These are phyloP conservation scores for Arthrocladium fulminans DNA, from an alignment of 2,329 filamentous ascomycete genomes.

Conservation along the genomic window DNA sequence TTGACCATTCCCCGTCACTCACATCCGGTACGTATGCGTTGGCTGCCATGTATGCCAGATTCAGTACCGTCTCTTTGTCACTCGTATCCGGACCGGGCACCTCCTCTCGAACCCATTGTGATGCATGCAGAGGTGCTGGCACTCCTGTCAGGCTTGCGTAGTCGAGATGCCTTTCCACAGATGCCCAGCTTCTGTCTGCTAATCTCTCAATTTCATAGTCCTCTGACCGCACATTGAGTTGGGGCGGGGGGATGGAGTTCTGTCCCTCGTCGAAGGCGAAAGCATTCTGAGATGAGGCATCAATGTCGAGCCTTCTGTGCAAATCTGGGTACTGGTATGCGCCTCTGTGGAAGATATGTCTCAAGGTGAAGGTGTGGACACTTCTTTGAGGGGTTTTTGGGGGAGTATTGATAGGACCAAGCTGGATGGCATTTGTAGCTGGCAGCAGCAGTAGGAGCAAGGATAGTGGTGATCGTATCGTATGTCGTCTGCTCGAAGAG, in stretches of 20 bases:
- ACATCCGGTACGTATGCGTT: slow-evolving; percentile 77
- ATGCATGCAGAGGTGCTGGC: slow-evolving; percentile 57
- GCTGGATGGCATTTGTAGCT: slow-evolving; percentile 10
- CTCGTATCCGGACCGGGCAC: slow-evolving; percentile 71
- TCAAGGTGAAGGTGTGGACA: slow-evolving; percentile 45
- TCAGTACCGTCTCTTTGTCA: slow-evolving; percentile 75
- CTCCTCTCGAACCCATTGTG: slow-evolving; percentile 75
- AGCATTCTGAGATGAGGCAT: slow-evolving; percentile 37
- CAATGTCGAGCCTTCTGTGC: slow-evolving; percentile 67
- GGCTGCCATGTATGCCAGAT: slow-evolving; percentile 76
- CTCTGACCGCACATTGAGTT: slow-evolving; percentile 49
- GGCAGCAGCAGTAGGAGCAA: slow-evolving; percentile 55
- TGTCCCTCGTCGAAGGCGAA: slow-evolving; percentile 49
- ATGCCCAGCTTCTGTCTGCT: slow-evolving; percentile 63
- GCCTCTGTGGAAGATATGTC: slow-evolving; percentile 90
- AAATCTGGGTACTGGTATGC: slow-evolving; percentile 68
- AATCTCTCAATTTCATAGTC: slow-evolving; percentile 68
- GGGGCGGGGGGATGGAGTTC: slow-evolving; percentile 23
- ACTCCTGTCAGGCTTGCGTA: slow-evolving; percentile 61
- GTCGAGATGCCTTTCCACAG: slow-evolving; percentile 70
- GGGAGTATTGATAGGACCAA: background rate
- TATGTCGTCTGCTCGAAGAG: slow-evolving; percentile 54
- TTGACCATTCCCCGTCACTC: slow-evolving; percentile 68
- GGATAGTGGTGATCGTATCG: slow-evolving; percentile 54
- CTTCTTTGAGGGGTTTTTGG: background rate